These are phyloP conservation scores for Scenedesmus sp. DNA, from an alignment of 163 green algal species.

Conservation along the genomic window DNA sequence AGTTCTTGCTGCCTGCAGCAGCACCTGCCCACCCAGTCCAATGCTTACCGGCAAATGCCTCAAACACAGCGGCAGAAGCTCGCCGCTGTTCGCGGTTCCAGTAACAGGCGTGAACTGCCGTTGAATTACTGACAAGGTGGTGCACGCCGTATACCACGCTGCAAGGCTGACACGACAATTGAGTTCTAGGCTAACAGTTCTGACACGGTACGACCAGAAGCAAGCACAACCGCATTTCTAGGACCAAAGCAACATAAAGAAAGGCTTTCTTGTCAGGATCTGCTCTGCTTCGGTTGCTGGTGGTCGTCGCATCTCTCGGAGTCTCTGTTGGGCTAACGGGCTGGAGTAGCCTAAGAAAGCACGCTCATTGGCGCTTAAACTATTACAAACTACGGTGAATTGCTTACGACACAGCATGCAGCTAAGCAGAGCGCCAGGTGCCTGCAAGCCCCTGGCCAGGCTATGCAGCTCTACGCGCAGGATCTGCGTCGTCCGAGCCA, in stretches of 20 bases:
- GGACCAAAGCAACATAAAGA: background rate
- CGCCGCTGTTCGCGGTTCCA: no score
- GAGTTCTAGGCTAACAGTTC: background rate
- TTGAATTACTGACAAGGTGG: background rate
- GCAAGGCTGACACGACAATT: background rate
- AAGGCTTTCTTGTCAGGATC: background rate
- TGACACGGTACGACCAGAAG: background rate
- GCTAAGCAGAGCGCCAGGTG: background rate
- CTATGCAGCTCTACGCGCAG: background rate
- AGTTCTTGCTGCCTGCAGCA: background rate
- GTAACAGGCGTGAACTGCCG: no score
- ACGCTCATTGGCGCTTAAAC: background rate
- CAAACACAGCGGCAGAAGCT: background rate
- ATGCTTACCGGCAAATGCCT: background rate
- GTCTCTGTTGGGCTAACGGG: background rate
- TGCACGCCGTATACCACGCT: background rate
- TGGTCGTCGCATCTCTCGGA: constrained; percentile 4
- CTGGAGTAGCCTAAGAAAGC: background rate
- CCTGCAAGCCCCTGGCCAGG: background rate
- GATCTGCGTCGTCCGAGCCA: constrained; percentile 8
- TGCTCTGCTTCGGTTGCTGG: background rate
- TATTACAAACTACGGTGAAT: background rate
- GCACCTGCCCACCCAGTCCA: background rate
- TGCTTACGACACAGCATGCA: background rate
- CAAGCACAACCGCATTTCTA: background rate